Conservation (phyloP, 164 flowering plant species). For the Sextonia rubra region DNA sequence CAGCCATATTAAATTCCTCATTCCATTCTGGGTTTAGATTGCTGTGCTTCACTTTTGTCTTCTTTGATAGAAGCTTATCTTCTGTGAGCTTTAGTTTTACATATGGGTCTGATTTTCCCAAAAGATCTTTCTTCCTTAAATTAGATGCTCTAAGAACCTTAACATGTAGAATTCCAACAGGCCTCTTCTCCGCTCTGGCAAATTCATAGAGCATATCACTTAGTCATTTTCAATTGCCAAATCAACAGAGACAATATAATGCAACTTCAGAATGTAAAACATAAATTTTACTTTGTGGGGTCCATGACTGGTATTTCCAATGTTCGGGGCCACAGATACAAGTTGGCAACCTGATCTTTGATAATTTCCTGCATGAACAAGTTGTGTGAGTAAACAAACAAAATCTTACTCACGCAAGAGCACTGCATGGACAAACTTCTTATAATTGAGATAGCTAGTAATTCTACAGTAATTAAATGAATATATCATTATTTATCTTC, state of each 20-base stretch:
- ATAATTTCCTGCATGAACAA: conserved; percentile 62
- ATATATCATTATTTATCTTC: too few relatives aligned
- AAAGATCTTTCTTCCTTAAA: conserved; percentile 68
- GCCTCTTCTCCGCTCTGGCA: conserved; percentile 58
- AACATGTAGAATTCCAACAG: conserved; percentile 74
- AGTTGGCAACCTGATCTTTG: conserved; percentile 88
- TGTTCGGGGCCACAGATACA: conserved; percentile 93
- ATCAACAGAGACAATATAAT: too few relatives aligned
- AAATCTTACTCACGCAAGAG: too few relatives aligned
- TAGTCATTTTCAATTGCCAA: background rate
- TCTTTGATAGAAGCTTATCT: conserved; percentile 55
- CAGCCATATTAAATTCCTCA: conserved; percentile 64
- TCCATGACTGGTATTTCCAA: conserved; percentile 78
- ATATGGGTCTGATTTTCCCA: conserved; percentile 83
- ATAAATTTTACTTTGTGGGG: conserved; percentile 53
- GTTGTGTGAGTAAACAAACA: background rate
- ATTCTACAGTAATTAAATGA: too few relatives aligned
- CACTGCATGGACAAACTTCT: too few relatives aligned
- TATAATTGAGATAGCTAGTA: too few relatives aligned
- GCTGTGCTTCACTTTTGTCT: conserved; percentile 32
- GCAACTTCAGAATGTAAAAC: too few relatives aligned
- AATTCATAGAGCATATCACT: background rate
- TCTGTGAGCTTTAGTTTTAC: conserved; percentile 71
- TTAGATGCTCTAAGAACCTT: conserved; percentile 64
- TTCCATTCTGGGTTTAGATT: conserved; percentile 93